Evolutionary conservation across 139 green algal species (phyloP).

Genomic region (Chlorella sp.): DNA sequence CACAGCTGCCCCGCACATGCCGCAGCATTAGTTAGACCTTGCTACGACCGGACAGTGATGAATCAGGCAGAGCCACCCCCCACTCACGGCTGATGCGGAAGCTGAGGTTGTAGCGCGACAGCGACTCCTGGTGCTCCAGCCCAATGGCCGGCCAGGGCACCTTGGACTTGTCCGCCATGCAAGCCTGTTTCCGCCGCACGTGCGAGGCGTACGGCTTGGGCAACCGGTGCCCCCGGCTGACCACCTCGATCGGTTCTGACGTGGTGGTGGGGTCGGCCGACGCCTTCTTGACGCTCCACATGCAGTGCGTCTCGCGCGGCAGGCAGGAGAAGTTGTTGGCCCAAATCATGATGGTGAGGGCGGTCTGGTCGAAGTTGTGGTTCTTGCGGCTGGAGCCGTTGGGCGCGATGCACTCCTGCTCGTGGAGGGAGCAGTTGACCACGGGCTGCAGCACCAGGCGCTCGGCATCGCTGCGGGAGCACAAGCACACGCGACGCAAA

Average conservation of each 20-base stretch:
- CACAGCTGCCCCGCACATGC: too few species aligned
- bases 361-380: slow-evolving; percentile 33
- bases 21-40: too few species aligned
- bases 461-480: slow-evolving; percentile 19
- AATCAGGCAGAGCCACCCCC: too few species aligned
- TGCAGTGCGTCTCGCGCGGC: slow-evolving; percentile 29
- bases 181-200: not conserved
- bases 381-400: slow-evolving; percentile 15
- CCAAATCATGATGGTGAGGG: slow-evolving; percentile 23
- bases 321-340: slow-evolving; percentile 20
- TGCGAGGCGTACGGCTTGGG: slow-evolving; percentile 11
- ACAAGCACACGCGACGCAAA: too few species aligned
- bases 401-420: slow-evolving; percentile 18
- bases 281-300: slow-evolving; percentile 24
- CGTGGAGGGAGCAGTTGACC: slow-evolving; percentile 21
- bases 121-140: slow-evolving; percentile 1
- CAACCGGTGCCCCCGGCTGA: slow-evolving; percentile 15
- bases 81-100: slow-evolving; percentile 5
- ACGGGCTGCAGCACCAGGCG: slow-evolving; percentile 20
- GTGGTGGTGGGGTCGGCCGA: not conserved
- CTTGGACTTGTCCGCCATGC: not conserved
- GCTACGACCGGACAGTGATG: too few species aligned
- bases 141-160: not conserved
- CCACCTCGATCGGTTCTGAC: slow-evolving; percentile 14
- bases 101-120: slow-evolving; percentile 1